phyloP scores from a whole-genome alignment of 1,139 yeast genomes.

The Magnusiomyces sp. region DNA sequence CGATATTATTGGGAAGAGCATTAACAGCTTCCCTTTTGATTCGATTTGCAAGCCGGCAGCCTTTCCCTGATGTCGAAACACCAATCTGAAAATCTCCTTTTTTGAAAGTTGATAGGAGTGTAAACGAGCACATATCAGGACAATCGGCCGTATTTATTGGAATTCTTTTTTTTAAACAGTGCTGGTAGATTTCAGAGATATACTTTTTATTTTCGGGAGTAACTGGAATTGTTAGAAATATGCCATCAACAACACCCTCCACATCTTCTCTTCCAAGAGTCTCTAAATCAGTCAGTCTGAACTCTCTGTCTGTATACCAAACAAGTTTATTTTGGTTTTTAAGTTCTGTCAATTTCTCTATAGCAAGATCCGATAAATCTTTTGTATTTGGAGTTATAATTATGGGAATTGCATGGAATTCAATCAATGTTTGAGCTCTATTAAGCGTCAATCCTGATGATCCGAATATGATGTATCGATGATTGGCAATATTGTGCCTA shows the following conservation, averaged over 20 bases:
- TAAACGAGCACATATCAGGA: constrained; percentile 65
- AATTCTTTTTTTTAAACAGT: constrained; percentile 55
- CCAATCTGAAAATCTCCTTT: constrained; percentile 78
- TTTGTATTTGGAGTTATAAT: constrained; percentile 4
- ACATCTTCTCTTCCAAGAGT: constrained; percentile 58
- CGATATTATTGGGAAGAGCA: constrained; percentile 61
- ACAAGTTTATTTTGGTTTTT: constrained; percentile 12
- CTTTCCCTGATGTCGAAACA: constrained; percentile 80
- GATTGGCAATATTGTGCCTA: constrained; percentile 44
- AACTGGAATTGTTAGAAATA: constrained; percentile 49
- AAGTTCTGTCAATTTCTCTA: background rate
- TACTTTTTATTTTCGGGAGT: no score
- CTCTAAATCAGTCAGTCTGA: constrained; percentile 39
- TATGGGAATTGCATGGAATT: constrained; percentile 11
- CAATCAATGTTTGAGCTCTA: constrained; percentile 10
- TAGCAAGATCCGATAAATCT: background rate
- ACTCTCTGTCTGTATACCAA: constrained; percentile 31
- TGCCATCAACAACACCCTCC: constrained; percentile 59
- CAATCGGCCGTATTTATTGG: constrained; percentile 77
- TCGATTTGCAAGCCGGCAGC: constrained; percentile 78
- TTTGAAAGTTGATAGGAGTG: constrained; percentile 60
- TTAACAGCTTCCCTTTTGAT: constrained; percentile 66
- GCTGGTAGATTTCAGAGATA: constrained; percentile 27
- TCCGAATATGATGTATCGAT: constrained; percentile 51
- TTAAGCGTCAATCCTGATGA: constrained; percentile 19